phyloP scores from a whole-genome alignment of 345 rosid genomes.

The Turritis glabra region DNA sequence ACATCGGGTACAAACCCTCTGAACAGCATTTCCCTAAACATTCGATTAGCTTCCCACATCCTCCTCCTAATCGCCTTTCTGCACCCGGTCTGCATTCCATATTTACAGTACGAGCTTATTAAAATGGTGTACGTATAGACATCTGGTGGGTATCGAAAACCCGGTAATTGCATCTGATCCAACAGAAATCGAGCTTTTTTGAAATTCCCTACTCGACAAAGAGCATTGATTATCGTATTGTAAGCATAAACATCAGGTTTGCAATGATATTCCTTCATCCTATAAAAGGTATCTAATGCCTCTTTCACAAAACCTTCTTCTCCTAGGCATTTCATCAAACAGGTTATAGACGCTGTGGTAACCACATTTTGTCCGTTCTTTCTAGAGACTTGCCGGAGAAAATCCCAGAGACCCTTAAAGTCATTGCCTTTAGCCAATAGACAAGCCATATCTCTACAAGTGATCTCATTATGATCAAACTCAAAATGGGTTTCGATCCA shows the following conservation, averaged over 20 bases:
- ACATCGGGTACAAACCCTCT: slow-evolving; percentile 84
- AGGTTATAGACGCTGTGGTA: slow-evolving; percentile 53
- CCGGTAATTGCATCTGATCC: slow-evolving; percentile 85
- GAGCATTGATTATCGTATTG: slow-evolving; percentile 67
- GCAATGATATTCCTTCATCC: slow-evolving; percentile 75
- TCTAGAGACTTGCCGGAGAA: slow-evolving; percentile 58
- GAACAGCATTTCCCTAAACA: slow-evolving; percentile 81
- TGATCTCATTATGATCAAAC: slow-evolving; percentile 58
- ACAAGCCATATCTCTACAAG: slow-evolving; percentile 76
- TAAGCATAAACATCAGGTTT: slow-evolving; percentile 81
- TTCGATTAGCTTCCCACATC: slow-evolving; percentile 81
- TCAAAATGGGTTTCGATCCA: slow-evolving; percentile 56
- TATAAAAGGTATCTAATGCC: slow-evolving; percentile 61
- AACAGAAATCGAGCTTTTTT: slow-evolving; percentile 72
- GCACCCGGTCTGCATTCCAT: slow-evolving; percentile 79
- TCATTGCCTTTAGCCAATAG: slow-evolving; percentile 65
- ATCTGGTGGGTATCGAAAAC: slow-evolving; percentile 74
- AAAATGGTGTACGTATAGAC: slow-evolving; percentile 68
- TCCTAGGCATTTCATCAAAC: slow-evolving; percentile 94
- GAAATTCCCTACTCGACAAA: slow-evolving; percentile 79
- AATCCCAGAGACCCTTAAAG: slow-evolving; percentile 62
- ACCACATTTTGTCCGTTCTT: slow-evolving; percentile 41
- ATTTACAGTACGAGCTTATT: slow-evolving; percentile 74
- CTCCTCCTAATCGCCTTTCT: slow-evolving; percentile 79
- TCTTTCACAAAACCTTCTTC: slow-evolving; percentile 84